Conservation (phyloP, 164 flowering plant genomes). For the Cinnamomum micranthum region DNA sequence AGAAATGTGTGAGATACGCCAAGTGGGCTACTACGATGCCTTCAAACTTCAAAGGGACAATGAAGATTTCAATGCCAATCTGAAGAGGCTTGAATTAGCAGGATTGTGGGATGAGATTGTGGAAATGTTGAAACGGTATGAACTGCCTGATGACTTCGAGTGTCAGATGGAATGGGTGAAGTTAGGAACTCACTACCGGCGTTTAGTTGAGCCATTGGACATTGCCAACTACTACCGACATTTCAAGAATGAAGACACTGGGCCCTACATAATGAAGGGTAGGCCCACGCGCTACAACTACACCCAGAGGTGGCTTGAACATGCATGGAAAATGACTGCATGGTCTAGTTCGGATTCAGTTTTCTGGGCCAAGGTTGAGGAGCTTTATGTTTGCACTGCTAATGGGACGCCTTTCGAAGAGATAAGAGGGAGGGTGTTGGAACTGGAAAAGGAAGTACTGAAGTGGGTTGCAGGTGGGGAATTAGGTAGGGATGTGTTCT, state of each 20-base stretch:
- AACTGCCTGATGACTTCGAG: conserved; percentile 75
- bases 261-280: conserved; percentile 53
- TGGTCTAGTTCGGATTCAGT: conserved; percentile 39
- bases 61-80: conserved; percentile 58
- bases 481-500: conserved; percentile 36
- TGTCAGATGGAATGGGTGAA: conserved; percentile 45
- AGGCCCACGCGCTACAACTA: conserved; percentile 70
- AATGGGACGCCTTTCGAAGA: conserved; percentile 18
- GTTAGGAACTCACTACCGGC: conserved; percentile 56
- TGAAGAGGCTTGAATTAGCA: conserved; percentile 57
- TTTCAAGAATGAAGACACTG: conserved; percentile 56
- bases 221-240: conserved; percentile 88
- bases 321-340: conserved; percentile 12
- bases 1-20: conserved; percentile 26
- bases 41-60: conserved; percentile 46
- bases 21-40: conserved; percentile 62
- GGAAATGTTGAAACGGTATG: conserved; percentile 55
- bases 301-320: conserved; percentile 65
- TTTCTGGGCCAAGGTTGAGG: conserved; percentile 73
- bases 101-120: conserved; percentile 78
- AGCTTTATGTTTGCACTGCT: conserved; percentile 24
- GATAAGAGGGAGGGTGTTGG: conserved; percentile 26
- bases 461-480: conserved; percentile 23
- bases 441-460: conserved; percentile 25
- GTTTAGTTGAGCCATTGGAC: conserved; percentile 72